These are phyloP conservation scores for Candida tallmaniae DNA, from an alignment of 805 yeast genomes.

Conservation along the genomic window DNA sequence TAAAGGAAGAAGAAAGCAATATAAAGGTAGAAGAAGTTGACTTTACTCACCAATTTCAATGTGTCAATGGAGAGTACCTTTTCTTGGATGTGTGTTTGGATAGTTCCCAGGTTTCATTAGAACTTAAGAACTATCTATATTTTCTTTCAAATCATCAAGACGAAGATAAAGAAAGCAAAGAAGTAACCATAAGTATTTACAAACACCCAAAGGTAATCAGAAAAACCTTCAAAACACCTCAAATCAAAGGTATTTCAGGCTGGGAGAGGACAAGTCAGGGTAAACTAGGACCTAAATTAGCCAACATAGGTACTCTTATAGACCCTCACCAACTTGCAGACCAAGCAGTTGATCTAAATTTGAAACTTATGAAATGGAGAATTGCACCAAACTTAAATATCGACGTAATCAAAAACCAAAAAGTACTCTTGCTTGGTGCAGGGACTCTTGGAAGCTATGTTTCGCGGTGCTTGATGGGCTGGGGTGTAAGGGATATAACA, in stretches of 20 bases:
- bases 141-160: slow-evolving; percentile 28
- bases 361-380: slow-evolving; percentile 96
- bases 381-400: slow-evolving; percentile 78
- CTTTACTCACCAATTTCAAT: slow-evolving; percentile 1
- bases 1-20: neutral
- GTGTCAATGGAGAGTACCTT: slow-evolving; percentile 17
- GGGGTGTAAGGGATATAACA: slow-evolving; percentile 88
- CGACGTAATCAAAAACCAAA: slow-evolving; percentile 54
- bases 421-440: slow-evolving; percentile 81
- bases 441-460: slow-evolving; percentile 96
- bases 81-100: slow-evolving; percentile 31
- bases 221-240: slow-evolving; percentile 14
- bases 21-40: neutral
- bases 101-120: slow-evolving; percentile 41
- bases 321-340: slow-evolving; percentile 80
- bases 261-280: slow-evolving; percentile 85
- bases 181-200: slow-evolving; percentile 21
- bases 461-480: slow-evolving; percentile 78
- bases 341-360: slow-evolving; percentile 88
- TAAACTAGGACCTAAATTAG: slow-evolving; percentile 74
- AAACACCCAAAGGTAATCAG: slow-evolving; percentile 17
- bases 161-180: slow-evolving; percentile 11
- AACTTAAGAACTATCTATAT: slow-evolving; percentile 55
- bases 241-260: slow-evolving; percentile 43
- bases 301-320: slow-evolving; percentile 76